A percentile compares a stretch with the other conserved stretches of the same genome.
phyloP scores from a whole-genome alignment of 1,284 basidiomycete genomes.

The Gymnopus androsaceus region DNA sequence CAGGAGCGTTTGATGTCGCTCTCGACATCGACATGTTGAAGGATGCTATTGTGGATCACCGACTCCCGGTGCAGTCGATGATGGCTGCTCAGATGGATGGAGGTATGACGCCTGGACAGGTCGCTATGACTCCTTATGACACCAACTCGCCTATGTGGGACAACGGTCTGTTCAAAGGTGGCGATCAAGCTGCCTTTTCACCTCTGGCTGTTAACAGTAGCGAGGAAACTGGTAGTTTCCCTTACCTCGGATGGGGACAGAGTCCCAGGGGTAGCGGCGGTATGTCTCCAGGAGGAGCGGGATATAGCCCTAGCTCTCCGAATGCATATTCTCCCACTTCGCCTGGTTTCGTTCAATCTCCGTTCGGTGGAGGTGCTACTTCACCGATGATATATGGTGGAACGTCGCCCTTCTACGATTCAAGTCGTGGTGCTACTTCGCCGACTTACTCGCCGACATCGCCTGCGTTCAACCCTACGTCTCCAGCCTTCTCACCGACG shows the following conservation, averaged over 20 bases:
- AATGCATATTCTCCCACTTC: conserved; percentile 87
- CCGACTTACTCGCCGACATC: conserved; percentile 88
- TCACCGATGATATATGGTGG: conserved; percentile 82
- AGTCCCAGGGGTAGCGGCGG: conserved; percentile 82
- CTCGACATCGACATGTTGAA: conserved; percentile 98
- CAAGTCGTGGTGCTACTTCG: conserved; percentile 67
- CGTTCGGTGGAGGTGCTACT: conserved; percentile 70
- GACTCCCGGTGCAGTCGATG: conserved; percentile 87
- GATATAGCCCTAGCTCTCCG: conserved; percentile 83
- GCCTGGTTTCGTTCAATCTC: conserved; percentile 81
- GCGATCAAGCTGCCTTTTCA: conserved; percentile 87
- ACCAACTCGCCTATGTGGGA: conserved; percentile 84
- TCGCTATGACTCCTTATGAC: conserved; percentile 94
- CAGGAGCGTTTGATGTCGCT: conserved; percentile 93
- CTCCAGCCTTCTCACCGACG: conserved; percentile 85
- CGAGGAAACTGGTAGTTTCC: conserved; percentile 77
- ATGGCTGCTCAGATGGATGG: conserved; percentile 79
- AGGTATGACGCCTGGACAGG: conserved; percentile 89
- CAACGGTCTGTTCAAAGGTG: conserved; percentile 69
- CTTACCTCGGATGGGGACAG: conserved; percentile 69
- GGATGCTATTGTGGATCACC: conserved; percentile 97
- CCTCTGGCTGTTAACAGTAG: conserved; percentile 89
- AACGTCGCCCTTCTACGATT: conserved; percentile 80
- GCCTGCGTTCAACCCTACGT: conserved; percentile 77
- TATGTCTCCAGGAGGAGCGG: conserved; percentile 78